Conservation (phyloP, 2,329 filamentous ascomycete genomes). For the Penicillium brevicompactum region DNA sequence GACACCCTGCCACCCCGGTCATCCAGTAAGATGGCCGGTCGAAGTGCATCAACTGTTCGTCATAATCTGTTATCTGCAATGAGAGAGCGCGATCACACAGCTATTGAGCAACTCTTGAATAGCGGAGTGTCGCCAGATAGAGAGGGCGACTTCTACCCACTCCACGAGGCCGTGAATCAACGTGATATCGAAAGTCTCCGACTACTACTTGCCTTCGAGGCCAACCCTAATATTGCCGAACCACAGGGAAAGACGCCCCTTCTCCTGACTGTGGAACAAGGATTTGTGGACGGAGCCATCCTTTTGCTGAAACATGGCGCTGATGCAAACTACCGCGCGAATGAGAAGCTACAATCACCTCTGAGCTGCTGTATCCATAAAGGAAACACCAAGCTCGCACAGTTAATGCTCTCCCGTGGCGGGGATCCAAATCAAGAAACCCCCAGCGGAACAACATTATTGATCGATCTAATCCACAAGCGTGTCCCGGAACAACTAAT, state of each 20-base stretch:
- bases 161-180: constrained; percentile 56
- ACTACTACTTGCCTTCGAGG: constrained; percentile 59
- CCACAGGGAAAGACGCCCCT: constrained; percentile 56
- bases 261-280: constrained; percentile 53
- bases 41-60: background rate
- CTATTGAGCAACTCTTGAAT: constrained; percentile 61
- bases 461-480: constrained; percentile 63
- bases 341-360: constrained; percentile 57
- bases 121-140: constrained; percentile 58
- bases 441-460: constrained; percentile 60
- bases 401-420: constrained; percentile 64
- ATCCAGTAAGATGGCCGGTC: background rate
- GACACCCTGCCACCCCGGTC: background rate
- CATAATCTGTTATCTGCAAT: constrained; percentile 56
- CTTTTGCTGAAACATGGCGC: constrained; percentile 67
- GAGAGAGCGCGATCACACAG: constrained; percentile 58
- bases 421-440: constrained; percentile 59
- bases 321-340: constrained; percentile 56
- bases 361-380: constrained; percentile 54
- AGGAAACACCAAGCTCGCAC: constrained; percentile 59
- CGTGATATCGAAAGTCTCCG: constrained; percentile 58
- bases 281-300: constrained; percentile 59
- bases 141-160: constrained; percentile 49
- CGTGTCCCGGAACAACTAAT: constrained; percentile 57
- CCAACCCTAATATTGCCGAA: constrained; percentile 57